Evolutionary conservation across 371 early-diverging fungal species (phyloP).

Genomic region (Mortierella sp.): DNA sequence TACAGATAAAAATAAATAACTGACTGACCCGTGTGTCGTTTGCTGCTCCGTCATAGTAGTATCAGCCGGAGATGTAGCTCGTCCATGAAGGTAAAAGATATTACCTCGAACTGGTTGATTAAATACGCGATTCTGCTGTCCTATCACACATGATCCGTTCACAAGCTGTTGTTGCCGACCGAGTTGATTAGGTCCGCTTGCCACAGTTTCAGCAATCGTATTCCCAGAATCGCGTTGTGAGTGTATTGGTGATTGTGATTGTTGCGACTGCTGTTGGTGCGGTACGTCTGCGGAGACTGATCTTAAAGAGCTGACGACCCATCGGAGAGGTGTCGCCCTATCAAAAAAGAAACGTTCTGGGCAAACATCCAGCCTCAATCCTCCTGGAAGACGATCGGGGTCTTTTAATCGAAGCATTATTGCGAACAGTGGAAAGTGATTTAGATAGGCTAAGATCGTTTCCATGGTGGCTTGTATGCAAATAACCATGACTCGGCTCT

Average conservation of each 20-base stretch:
- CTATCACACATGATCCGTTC: neutral
- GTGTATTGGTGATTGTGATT: neutral
- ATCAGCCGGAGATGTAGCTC: constrained; percentile 1
- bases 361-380: constrained; percentile 46
- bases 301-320: constrained; percentile 52
- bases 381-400: constrained; percentile 88
- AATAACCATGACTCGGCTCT: constrained; percentile 86
- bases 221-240: neutral
- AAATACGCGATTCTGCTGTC: constrained; percentile 9
- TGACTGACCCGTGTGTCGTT: constrained; percentile 27
- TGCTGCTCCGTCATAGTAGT: constrained; percentile 11
- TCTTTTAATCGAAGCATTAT: constrained; percentile 90
- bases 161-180: constrained; percentile 7
- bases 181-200: constrained; percentile 5
- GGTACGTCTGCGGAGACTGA: constrained; percentile 38
- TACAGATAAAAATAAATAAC: constrained; percentile 47
- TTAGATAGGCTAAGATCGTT: constrained; percentile 86
- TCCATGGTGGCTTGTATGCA: constrained; percentile 85
- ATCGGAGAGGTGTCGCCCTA: constrained; percentile 49
- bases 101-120: constrained; percentile 7
- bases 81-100: neutral
- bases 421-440: constrained; percentile 95
- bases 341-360: constrained; percentile 55
- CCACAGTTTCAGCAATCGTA: neutral
- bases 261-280: constrained; percentile 1